phyloP scores from a whole-genome alignment of 441 rosid genomes.

The Eruca vesicaria region DNA sequence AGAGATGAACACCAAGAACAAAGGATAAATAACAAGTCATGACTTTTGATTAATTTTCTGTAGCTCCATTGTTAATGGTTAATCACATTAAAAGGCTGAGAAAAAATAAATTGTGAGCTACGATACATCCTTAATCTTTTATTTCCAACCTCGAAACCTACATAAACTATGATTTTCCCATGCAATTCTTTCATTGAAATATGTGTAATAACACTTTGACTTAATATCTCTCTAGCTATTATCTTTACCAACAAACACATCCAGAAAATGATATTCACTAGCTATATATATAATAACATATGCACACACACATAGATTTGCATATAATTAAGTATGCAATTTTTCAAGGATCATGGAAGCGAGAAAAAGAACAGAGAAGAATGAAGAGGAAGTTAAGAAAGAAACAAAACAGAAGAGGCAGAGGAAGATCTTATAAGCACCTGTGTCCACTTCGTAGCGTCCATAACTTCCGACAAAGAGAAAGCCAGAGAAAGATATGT shows the following conservation, averaged over 20 bases:
- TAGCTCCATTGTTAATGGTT: conserved; percentile 6
- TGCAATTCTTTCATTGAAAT: conserved; percentile 15
- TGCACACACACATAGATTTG: background rate
- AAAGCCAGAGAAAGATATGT: conserved; percentile 47
- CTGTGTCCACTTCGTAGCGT: conserved; percentile 76
- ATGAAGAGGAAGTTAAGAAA: conserved; percentile 4
- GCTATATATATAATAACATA: background rate
- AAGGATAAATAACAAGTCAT: conserved; percentile 39
- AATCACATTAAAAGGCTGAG: conserved; percentile 19
- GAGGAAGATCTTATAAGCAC: conserved; percentile 42
- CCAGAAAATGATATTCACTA: background rate
- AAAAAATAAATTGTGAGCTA: conserved; percentile 2
- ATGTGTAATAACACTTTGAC: background rate
- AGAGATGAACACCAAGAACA: conserved; percentile 26
- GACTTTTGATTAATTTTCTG: conserved; percentile 30
- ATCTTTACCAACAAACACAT: conserved; percentile 14
- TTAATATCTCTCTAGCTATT: background rate
- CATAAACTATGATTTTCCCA: conserved; percentile 13
- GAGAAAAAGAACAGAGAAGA: conserved; percentile 8
- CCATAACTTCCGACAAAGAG: conserved; percentile 66
- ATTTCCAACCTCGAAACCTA: conserved; percentile 22
- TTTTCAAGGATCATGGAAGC: conserved; percentile 1
- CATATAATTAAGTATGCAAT: conserved; percentile 1
- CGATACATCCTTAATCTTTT: background rate
- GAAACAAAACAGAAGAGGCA: conserved; percentile 25